Conservation (phyloP, 116 monocot species). For the Dioscorea cayenensis region DNA sequence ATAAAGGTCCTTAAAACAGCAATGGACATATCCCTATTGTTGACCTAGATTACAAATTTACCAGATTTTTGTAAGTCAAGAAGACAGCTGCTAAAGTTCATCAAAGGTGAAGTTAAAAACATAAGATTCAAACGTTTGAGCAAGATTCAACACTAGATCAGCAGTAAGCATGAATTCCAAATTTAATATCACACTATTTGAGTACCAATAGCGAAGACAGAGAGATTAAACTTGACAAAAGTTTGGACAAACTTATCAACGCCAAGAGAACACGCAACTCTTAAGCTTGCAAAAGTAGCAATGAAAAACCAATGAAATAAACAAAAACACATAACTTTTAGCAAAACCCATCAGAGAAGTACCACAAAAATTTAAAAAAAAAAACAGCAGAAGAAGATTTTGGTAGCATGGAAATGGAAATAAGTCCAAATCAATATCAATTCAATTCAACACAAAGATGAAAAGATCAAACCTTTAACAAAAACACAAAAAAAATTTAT, state of each 20-base stretch:
- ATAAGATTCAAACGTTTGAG: neutral
- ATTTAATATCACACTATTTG: neutral
- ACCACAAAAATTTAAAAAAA: neutral
- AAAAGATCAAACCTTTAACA: neutral
- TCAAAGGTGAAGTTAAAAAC: neutral
- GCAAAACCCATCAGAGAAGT: neutral
- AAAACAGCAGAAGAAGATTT: neutral
- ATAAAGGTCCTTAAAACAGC: conserved; percentile 69
- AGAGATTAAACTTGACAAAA: too few species aligned
- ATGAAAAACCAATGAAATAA: neutral
- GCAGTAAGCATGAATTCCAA: neutral
- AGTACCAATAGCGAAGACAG: too few species aligned
- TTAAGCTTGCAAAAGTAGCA: too few species aligned
- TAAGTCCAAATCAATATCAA: neutral
- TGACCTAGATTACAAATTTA: conserved; percentile 44
- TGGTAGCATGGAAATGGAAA: neutral
- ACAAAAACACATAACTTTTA: neutral
- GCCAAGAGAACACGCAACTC: too few species aligned
- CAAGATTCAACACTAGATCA: neutral
- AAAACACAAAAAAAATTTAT: neutral
- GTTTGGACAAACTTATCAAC: too few species aligned
- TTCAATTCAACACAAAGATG: neutral
- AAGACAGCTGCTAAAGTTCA: neutral
- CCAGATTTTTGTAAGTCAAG: conserved; percentile 6
- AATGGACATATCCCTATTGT: conserved; percentile 89